phyloP scores from a whole-genome alignment of 2,329 filamentous ascomycete species.

The Sporothrix euskadiensis region DNA sequence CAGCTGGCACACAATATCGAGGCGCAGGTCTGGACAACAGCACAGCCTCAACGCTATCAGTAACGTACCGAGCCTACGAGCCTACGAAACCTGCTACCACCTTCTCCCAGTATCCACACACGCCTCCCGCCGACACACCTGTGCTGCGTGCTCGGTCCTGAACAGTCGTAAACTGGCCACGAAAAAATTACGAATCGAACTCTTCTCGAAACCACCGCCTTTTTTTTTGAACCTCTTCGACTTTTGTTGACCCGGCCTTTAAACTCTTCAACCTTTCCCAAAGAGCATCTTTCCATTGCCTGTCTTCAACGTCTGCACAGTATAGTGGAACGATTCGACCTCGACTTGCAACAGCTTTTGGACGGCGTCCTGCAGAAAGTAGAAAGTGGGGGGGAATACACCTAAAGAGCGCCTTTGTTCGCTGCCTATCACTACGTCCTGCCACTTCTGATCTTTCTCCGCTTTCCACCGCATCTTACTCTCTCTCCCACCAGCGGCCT shows the following conservation, averaged over 20 bases:
- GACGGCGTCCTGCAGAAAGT: constrained; percentile 25
- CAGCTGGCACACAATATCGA: constrained; percentile 12
- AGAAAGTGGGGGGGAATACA: constrained; percentile 11
- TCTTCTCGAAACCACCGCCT: neutral
- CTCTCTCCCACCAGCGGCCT: constrained; percentile 19
- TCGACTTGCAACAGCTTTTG: constrained; percentile 11
- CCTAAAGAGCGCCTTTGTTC: constrained; percentile 22
- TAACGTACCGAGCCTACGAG: neutral
- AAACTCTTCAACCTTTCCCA: neutral
- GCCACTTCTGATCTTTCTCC: constrained; percentile 21
- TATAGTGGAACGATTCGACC: neutral
- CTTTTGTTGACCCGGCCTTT: neutral
- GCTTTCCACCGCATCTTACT: constrained; percentile 25
- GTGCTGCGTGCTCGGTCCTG: neutral
- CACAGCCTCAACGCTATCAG: constrained; percentile 33
- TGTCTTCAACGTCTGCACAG: neutral
- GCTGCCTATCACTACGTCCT: constrained; percentile 22
- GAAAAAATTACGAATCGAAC: constrained; percentile 16
- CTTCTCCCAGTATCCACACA: constrained; percentile 17
- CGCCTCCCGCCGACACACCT: constrained; percentile 3
- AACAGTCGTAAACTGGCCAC: constrained; percentile 1
- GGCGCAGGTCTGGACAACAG: constrained; percentile 27
- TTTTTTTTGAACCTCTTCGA: neutral
- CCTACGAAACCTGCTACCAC: neutral
- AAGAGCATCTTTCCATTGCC: neutral